These are phyloP conservation scores for Trichoderma sp. DNA, from an alignment of 2,329 filamentous ascomycete species.

Conservation along the genomic window DNA sequence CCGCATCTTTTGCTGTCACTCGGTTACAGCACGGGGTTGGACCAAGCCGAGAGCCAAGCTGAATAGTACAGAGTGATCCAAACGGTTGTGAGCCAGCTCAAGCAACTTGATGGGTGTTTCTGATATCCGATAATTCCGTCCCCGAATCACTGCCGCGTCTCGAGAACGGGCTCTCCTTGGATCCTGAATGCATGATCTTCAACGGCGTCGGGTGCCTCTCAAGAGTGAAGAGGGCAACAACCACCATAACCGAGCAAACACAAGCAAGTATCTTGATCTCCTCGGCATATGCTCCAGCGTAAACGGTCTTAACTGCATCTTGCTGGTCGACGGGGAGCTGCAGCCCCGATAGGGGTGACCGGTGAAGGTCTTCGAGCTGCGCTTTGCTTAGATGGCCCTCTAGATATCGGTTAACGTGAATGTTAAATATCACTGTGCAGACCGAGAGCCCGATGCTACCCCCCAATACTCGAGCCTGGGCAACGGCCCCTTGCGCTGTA, in stretches of 20 bases:
- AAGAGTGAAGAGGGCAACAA: constrained; percentile 49
- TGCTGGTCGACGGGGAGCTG: constrained; percentile 41
- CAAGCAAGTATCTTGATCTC: constrained; percentile 52
- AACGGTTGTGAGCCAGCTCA: constrained; percentile 22
- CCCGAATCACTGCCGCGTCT: constrained; percentile 44
- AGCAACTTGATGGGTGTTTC: constrained; percentile 32
- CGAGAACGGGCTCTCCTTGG: constrained; percentile 38
- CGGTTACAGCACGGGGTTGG: not conserved
- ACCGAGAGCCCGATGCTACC: constrained; percentile 61
- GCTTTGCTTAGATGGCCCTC: constrained; percentile 40
- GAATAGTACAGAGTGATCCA: not conserved
- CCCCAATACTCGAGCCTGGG: constrained; percentile 62
- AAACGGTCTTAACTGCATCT: constrained; percentile 45
- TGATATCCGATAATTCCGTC: constrained; percentile 42
- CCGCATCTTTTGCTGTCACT: not conserved
- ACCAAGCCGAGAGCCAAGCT: no score
- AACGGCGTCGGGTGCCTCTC: constrained; percentile 47
- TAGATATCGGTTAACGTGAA: constrained; percentile 45
- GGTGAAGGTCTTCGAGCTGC: constrained; percentile 49
- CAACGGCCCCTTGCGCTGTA: constrained; percentile 61
- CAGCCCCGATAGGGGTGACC: constrained; percentile 47
- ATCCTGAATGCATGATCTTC: constrained; percentile 37
- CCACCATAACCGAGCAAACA: constrained; percentile 47
- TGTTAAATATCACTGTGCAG: constrained; percentile 62
- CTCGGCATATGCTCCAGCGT: constrained; percentile 50